Evolutionary conservation across 805 yeast genomes (phyloP).

Genomic region (Barnettozyma sucrosica): DNA sequence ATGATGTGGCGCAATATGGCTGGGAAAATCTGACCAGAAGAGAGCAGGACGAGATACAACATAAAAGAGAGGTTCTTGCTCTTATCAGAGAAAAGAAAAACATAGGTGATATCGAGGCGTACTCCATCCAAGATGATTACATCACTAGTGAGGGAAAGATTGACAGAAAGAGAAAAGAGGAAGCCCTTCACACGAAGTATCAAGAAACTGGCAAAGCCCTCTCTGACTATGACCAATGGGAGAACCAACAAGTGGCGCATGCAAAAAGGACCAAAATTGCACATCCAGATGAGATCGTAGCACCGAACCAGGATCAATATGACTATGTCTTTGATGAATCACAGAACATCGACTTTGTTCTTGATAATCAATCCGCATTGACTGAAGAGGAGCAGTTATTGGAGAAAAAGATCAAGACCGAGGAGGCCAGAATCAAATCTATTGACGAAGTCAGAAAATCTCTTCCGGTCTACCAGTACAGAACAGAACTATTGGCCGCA

Average conservation of each 20-base stretch:
- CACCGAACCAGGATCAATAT: slow-evolving; percentile 43
- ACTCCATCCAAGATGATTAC: slow-evolving; percentile 53
- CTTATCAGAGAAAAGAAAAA: slow-evolving; percentile 36
- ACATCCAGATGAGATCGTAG: slow-evolving; percentile 36
- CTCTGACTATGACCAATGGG: slow-evolving; percentile 22
- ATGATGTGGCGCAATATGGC: slow-evolving; percentile 44
- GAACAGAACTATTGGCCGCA: slow-evolving; percentile 54
- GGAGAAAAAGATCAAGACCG: slow-evolving; percentile 29
- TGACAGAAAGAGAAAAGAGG: slow-evolving; percentile 50
- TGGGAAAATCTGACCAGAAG: slow-evolving; percentile 44
- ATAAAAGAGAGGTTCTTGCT: slow-evolving; percentile 44
- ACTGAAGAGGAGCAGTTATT: slow-evolving; percentile 30
- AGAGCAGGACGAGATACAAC: slow-evolving; percentile 46
- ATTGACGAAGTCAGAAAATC: slow-evolving; percentile 45
- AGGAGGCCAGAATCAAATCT: slow-evolving; percentile 29
- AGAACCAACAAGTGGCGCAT: slow-evolving; percentile 16
- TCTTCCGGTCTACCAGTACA: slow-evolving; percentile 67
- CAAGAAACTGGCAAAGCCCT: slow-evolving; percentile 32
- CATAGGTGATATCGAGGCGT: slow-evolving; percentile 32
- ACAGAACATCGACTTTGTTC: slow-evolving; percentile 49
- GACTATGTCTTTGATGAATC: slow-evolving; percentile 76
- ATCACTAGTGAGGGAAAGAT: slow-evolving; percentile 45
- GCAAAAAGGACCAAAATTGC: slow-evolving; percentile 20
- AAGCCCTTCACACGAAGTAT: slow-evolving; percentile 38
- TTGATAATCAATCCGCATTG: slow-evolving; percentile 29